A percentile compares a stretch with the other conserved stretches of the same genome.
These are phyloP conservation scores for Gamarada debralockiae DNA, from an alignment of 495 filamentous ascomycete genomes.

Conservation along the genomic window DNA sequence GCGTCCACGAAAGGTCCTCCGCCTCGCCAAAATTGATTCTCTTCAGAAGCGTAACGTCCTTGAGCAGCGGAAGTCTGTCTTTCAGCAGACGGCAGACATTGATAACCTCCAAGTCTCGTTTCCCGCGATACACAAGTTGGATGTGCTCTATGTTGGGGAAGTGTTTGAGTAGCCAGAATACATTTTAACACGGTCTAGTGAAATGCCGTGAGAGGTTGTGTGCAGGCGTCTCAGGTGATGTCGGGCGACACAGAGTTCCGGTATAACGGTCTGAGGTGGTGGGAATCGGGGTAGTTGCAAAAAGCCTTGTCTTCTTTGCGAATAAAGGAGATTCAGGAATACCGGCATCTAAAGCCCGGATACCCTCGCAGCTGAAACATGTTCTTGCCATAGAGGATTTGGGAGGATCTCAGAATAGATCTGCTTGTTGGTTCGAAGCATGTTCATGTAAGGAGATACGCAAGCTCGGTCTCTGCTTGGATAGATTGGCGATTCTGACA, in stretches of 20 bases:
- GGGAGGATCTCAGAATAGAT: conserved; percentile 12
- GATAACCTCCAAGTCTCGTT: conserved; percentile 12
- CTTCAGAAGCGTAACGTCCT: conserved; percentile 4
- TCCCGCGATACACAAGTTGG: conserved; percentile 2
- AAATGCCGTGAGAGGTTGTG: conserved; percentile 9
- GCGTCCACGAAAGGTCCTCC: conserved; percentile 18
- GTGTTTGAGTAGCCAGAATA: conserved; percentile 12
- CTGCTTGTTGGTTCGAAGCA: conserved; percentile 14
- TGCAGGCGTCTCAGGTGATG: conserved; percentile 7
- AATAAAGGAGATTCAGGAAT: conserved; percentile 6
- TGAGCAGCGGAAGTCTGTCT: conserved; percentile 6
- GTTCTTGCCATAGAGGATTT: conserved; percentile 13
- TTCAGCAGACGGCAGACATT: conserved; percentile 10
- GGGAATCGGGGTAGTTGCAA: background rate
- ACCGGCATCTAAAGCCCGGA: background rate
- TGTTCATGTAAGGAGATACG: background rate
- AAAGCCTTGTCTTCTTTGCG: conserved; percentile 5
- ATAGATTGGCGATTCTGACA: conserved; percentile 1
- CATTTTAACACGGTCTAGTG: conserved; percentile 5
- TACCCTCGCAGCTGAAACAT: conserved; percentile 13
- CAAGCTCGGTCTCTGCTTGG: conserved; percentile 13
- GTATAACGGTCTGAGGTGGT: background rate
- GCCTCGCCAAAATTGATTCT: conserved; percentile 11
- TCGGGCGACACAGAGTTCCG: conserved; percentile 7
- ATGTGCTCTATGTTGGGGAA: conserved; percentile 15